A percentile compares a stretch with the other conserved stretches of the same genome.
Conservation (phyloP, 805 yeast genomes). For the Hanseniaspora guilliermondii region DNA sequence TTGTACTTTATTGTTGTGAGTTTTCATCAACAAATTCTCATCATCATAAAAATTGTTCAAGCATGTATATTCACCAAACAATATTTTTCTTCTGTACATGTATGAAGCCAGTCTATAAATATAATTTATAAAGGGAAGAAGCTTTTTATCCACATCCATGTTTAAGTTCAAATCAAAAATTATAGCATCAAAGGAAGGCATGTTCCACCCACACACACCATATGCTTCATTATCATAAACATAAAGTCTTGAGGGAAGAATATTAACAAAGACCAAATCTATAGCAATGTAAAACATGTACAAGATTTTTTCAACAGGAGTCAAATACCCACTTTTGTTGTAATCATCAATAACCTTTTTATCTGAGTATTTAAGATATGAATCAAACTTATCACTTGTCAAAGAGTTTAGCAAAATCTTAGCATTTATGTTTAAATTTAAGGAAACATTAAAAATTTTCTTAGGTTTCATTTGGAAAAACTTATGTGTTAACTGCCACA, state of each 20-base stretch:
- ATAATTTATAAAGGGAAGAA: constrained; percentile 12
- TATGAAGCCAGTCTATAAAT: constrained; percentile 11
- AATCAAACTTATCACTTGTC: not conserved
- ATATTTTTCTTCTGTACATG: constrained; percentile 12
- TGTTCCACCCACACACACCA: constrained; percentile 9
- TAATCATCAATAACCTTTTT: not conserved
- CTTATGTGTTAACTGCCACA: constrained; percentile 11
- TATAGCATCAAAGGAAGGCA: not conserved
- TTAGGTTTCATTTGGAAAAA: constrained; percentile 10
- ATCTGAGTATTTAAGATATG: not conserved
- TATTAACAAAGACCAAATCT: constrained; percentile 8
- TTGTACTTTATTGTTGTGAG: not conserved
- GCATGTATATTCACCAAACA: constrained; percentile 1
- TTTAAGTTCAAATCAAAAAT: constrained; percentile 1
- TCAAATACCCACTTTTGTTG: not conserved
- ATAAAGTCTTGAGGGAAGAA: constrained; percentile 12
- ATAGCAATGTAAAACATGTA: constrained; percentile 14
- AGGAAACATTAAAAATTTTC: constrained; percentile 4
- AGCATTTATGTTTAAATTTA: not conserved
- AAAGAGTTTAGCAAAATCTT: not conserved
- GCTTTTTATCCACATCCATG: not conserved
- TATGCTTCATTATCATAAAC: constrained; percentile 7
- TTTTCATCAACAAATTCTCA: not conserved
- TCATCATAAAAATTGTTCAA: constrained; percentile 1
- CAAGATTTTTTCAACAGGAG: constrained; percentile 13